Conservation (phyloP, 257 asterid species). For the Solanum microdontum region DNA sequence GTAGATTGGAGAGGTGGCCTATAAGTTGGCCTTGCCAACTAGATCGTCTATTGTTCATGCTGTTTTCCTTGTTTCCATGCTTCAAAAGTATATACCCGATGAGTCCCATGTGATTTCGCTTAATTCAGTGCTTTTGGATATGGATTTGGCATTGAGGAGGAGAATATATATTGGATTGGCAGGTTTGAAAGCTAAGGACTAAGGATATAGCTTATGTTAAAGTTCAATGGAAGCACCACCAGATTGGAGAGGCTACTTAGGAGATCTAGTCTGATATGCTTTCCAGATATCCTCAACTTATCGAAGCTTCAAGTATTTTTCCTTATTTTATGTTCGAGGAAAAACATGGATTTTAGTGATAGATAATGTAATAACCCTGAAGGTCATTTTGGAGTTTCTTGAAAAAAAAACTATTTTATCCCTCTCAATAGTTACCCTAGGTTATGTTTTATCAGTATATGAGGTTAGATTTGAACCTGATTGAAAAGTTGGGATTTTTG, state of each 20-base stretch:
- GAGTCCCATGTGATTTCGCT: background rate
- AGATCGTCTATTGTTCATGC: background rate
- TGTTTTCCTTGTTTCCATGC: background rate
- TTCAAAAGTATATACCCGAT: background rate
- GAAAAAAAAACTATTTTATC: background rate
- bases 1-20: background rate
- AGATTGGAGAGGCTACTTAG: too few species aligned
- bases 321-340: background rate
- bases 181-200: too few species aligned
- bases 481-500: background rate
- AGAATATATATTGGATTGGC: too few species aligned
- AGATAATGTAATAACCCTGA: background rate
- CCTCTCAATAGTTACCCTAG: background rate
- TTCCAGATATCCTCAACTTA: background rate
- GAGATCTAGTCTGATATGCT: background rate
- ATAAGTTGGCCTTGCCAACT: background rate
- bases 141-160: too few species aligned
- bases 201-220: too few species aligned
- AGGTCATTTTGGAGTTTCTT: background rate
- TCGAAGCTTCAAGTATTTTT: background rate
- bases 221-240: too few species aligned
- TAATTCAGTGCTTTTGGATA: background rate
- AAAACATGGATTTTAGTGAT: background rate
- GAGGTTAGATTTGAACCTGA: background rate
- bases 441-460: background rate